Base-by-base conservation (phyloP, 768 basidiomycete species). In the Termitomyces sp. region DNA sequence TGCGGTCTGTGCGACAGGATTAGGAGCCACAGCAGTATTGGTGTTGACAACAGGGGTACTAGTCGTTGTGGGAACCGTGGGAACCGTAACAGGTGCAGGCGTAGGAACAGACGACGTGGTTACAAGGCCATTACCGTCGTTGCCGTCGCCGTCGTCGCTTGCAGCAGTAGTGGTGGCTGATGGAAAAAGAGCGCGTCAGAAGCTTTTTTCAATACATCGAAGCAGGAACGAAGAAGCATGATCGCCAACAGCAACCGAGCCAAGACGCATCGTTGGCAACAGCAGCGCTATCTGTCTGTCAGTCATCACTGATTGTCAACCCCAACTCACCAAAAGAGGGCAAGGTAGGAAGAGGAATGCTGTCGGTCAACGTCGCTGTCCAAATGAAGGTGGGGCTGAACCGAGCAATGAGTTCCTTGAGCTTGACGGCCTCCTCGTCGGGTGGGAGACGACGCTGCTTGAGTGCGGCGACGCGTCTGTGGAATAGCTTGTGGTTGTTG, bases 311-410 rank as follows among this genome's bases (percentile, higher is more conserved):
- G 2, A 36, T 52, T 24, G 18, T 51, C n/a, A 36, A 16, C 8
- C 8, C 33, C 4, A 42, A 55, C 58, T 59, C 47, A 59, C 58
- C 58, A 36, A 22, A 6, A 34, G 61, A 42, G 60, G 57, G 39
- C 24, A 51, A 39, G 52, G 57, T 46, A 24, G 60, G 52, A n/a
- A 55, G 46, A 20, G 37, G 22, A 22, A 33, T 39, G n/a, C 20
- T 58, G 41, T 55, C 57, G 15, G 61, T 58, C 30, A 46, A 47
- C 20, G 59, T 58, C 22, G 55, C 58, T 16, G 64, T 57, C 53
- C 59, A 66, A 9, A 37, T 6, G n/a, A 55, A 59, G 16, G 65
- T 66, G 3, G 67, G 67, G 36, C 60, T 63, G 48, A 63, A 68
- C 9, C 65, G 58, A 52, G 63, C 61, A 48, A 62, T 37, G 33